A percentile compares a stretch with the other conserved stretches of the same genome.
These are phyloP conservation scores for Nitzschia palea DNA, from an alignment of 108 stramenopile genomes.

Conservation along the genomic window DNA sequence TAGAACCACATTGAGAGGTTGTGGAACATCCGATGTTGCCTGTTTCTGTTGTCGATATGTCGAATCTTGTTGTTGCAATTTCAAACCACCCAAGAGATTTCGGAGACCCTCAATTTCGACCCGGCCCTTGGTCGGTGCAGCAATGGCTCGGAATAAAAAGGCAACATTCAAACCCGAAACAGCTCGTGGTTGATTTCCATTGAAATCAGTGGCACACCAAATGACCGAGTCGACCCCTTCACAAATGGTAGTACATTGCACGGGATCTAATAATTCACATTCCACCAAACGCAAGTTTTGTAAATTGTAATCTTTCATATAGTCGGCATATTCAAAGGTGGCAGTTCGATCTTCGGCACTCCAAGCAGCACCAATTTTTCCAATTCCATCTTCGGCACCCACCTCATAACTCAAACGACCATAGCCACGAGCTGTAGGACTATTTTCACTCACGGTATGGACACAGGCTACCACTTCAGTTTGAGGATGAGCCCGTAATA, in stretches of 20 bases:
- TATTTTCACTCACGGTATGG: conserved; percentile 66
- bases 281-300: conserved; percentile 77
- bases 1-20: conserved; percentile 64
- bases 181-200: conserved; percentile 75
- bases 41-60: conserved; percentile 19
- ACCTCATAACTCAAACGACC: conserved; percentile 84
- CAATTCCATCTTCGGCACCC: conserved; percentile 78
- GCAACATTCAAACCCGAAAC: conserved; percentile 68
- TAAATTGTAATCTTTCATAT: conserved; percentile 79
- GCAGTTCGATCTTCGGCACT: conserved; percentile 63
- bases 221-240: conserved; percentile 75
- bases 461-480: conserved; percentile 78
- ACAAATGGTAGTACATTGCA: conserved; percentile 65
- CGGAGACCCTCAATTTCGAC: conserved; percentile 83
- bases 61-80: conserved; percentile 30
- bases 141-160: conserved; percentile 80
- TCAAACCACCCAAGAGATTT: conserved; percentile 64
- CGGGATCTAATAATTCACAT: conserved; percentile 79
- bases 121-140: conserved; percentile 74
- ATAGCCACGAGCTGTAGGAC: conserved; percentile 68
- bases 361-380: conserved; percentile 73
- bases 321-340: conserved; percentile 55
- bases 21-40: background rate
- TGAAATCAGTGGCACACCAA: conserved; percentile 84
- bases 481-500: conserved; percentile 68